Base-by-base conservation (phyloP, 768 basidiomycete species). In the Trametes punicea region DNA sequence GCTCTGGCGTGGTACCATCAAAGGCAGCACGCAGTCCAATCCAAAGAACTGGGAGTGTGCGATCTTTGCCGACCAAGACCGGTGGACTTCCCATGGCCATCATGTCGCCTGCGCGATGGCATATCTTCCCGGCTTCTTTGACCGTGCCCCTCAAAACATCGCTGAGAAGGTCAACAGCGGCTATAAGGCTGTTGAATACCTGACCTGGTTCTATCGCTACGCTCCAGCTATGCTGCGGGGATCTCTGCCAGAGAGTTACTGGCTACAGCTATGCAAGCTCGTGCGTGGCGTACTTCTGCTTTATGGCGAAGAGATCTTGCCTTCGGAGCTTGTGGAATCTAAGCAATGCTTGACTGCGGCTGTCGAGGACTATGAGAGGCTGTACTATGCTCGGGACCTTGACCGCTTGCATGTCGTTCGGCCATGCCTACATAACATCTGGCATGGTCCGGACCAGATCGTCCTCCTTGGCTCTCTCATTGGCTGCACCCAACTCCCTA, bases 91-190 rank as follows among this genome's bases (percentile, higher is more conserved):
- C 2, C 76, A 78, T 62, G 75, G 75, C 0, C 45, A 53, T 34
- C 54, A 33, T 0, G 74, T 78, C 16, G 73, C 68, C 0, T 56
- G 40, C 9, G 61, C 68, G 1, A 65, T 63, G 0, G 57, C 60
- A 2, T 76, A 71, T 48, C 61, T 77, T n/a, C 75, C 75, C 20
- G 67, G 69, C 0, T 75, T 70, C 0, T 77, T 76, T 64, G 72
- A 76, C 58, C 65, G 71, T 5, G 70, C 74, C 6, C 78, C 75
- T 2, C 69, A 73, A 0, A 74, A 79, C 53, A 65, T 66, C n/a
- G 74, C 74, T 0, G 64, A 71, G 38, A 77, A 78, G 53, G 69
- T 77, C 50, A 58, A 68, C 3, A 68, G 64, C 26, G 67, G 69
- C 0, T 72, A 71, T 59, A 72, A 72, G 38, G 69, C 70, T 2